phyloP scores from a whole-genome alignment of 2,329 filamentous ascomycete species.

The Xylariales sp. region DNA sequence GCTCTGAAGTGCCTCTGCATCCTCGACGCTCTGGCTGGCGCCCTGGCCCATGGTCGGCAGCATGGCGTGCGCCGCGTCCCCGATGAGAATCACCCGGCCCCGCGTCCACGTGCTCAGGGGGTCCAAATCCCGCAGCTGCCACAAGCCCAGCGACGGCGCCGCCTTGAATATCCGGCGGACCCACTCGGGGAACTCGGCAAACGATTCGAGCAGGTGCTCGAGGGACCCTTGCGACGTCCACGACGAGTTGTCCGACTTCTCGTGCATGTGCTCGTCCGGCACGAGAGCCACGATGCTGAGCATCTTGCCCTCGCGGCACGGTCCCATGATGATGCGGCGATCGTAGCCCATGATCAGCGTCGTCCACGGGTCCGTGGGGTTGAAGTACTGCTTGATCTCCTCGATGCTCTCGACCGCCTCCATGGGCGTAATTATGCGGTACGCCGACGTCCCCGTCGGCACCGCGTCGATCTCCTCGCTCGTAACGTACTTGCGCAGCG shows the following conservation, averaged over 20 bases:
- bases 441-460: conserved; percentile 32
- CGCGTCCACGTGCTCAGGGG: conserved; percentile 31
- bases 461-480: conserved; percentile 13
- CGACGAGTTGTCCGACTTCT: conserved; percentile 28
- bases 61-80: conserved; percentile 13
- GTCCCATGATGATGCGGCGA: conserved; percentile 39
- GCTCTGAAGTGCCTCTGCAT: conserved; percentile 29
- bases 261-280: conserved; percentile 35
- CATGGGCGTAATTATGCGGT: conserved; percentile 26
- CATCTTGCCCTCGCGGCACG: conserved; percentile 32
- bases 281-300: conserved; percentile 40
- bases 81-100: conserved; percentile 11
- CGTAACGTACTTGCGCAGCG: conserved; percentile 12
- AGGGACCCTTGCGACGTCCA: conserved; percentile 34
- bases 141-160: conserved; percentile 31
- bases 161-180: conserved; percentile 24
- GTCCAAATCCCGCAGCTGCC: conserved; percentile 40
- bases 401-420: conserved; percentile 9
- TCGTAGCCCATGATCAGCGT: conserved; percentile 41
- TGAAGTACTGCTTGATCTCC: conserved; percentile 20
- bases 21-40: conserved; percentile 34
- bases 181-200: conserved; percentile 36
- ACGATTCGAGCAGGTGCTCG: conserved; percentile 32
- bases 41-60: conserved; percentile 36
- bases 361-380: conserved; percentile 33